Base-by-base conservation (phyloP, 129 eudicot species). In the Saposhnikovia divaricata region DNA sequence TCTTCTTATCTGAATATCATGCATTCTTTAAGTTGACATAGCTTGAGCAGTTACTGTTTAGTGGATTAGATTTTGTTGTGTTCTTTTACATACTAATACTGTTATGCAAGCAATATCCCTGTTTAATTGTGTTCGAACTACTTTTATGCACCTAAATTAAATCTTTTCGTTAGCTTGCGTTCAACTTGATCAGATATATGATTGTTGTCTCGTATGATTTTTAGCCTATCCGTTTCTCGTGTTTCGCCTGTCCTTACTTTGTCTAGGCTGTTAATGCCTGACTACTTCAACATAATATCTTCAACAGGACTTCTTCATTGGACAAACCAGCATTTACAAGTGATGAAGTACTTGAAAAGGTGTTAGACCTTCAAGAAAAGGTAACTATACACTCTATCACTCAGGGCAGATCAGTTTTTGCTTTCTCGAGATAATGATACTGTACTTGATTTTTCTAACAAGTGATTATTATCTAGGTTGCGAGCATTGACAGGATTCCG, bases 331-430 rank as follows among this genome's bases (percentile, higher is more conserved):
- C 89, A 37, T 90, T 88, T 80, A 92, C 96, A 45, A 92, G 97
- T 69, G 93, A 95, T 42, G 99, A 95, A 86, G 87, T 95, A 68
- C 83, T 81, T 44, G 87, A 47, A 44, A 95, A 95, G 85, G 81
- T 95, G 69, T 82, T 89, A 3, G 89, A 90, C 83, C 92, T 95
- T 85, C 90, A 95, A 86, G 93, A 88, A 82, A 81, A 86, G 99
- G 99, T 85, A 89, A 38, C 86, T 18, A 8, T 71, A 21, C 48
- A 19, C 66, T 57, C 11, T 2, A 45, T 71, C 21, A 40, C 3
- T 74, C 11, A 45, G 8, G 31, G 57, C 21, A 7, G 21, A 23
- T 42, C 38, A 27, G 42, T 39, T 14, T 66, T 75, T 44, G 59
- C 51, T 45, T 46, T 75, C 53, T 74, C n/a, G 46, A 46, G 42